Base-by-base conservation (phyloP, 2,329 filamentous ascomycete genomes). In the Aspergillus sp. region DNA sequence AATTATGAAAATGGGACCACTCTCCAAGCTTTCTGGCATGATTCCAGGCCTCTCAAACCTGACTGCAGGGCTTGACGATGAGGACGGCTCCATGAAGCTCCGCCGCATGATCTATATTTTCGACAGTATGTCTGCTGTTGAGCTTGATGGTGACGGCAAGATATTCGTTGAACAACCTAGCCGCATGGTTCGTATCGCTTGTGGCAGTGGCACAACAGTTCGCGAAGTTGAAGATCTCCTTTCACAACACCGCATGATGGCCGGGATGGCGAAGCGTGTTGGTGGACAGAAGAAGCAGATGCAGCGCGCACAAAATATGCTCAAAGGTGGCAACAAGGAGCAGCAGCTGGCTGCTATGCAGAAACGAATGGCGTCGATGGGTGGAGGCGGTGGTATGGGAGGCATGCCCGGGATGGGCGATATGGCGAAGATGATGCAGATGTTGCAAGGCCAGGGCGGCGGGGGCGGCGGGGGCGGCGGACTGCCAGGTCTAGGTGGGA, bases 71-170 rank as follows among this genome's bases (percentile, higher is more conserved):
- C 95, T 98, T 85, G 93, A 98, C 71, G 96, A 99, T 71, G 93
- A 98, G 69, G 95, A 98, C 70, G 93, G 93, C n/a, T 87, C 88
- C 54, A 80, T 89, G 67, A 97, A 98, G 77, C 84, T 99, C 24
- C 96, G 96, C 77, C 89, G 95, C 61, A 99, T 99, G 95, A 91
- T 99, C 66, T 98, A 96, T 79, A 96, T 99, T 59, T 97, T 93
- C 79, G 95, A 99, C 78, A 93, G 89, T 62, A 99, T 99, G 95
- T 98, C 93, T 0, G 86, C 90, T 20, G 96, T 96, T 71, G 95
- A 99, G 73, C 86, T 99, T 18, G 93, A 99, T 74, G 90, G 89
- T 43, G 93, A 99, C 68, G 95, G 95, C 72, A 96, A 96, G 76
- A 85, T 96, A 62, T 93, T 99, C 64, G 85, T 96, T 57, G 91